Conservation (phyloP, 2,329 filamentous ascomycete genomes). For the Dactylellina drechsleri region DNA sequence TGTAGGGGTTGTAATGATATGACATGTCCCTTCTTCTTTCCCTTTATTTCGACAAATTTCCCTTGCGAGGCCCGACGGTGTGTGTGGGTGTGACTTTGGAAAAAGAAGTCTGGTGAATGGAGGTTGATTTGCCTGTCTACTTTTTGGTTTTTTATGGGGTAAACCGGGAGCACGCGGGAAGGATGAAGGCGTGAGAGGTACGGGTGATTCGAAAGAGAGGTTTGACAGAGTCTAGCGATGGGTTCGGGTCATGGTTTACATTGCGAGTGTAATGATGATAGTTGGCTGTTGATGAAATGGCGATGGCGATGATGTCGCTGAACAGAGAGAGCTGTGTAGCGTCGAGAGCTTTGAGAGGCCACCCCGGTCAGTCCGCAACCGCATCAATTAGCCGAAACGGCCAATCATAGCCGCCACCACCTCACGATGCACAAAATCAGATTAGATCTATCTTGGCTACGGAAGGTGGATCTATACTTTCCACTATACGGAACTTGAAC, state of each 20-base stretch:
- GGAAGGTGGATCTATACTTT: too few relatives aligned
- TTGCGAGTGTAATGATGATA: neutral
- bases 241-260: slow-evolving; percentile 12
- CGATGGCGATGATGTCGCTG: slow-evolving; percentile 9
- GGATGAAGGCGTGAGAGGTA: neutral
- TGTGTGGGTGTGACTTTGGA: neutral
- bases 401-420: slow-evolving; percentile 11
- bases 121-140: neutral
- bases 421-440: neutral
- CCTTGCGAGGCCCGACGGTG: neutral
- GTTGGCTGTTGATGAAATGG: neutral
- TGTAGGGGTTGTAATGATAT: slow-evolving; percentile 53
- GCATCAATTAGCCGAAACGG: slow-evolving; percentile 15
- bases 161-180: slow-evolving; percentile 10
- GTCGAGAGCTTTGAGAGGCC: too few relatives aligned
- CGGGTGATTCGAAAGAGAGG: neutral
- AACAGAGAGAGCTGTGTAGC: too few relatives aligned
- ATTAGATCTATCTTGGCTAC: neutral
- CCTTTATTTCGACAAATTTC: neutral
- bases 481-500: too few relatives aligned
- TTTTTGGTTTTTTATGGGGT: neutral
- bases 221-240: neutral
- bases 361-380: neutral
- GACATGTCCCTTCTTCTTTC: slow-evolving; percentile 25
- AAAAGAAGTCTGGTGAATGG: neutral